Conservation (phyloP, 352 stramenopile genomes). For the Phytophthora melonis region DNA sequence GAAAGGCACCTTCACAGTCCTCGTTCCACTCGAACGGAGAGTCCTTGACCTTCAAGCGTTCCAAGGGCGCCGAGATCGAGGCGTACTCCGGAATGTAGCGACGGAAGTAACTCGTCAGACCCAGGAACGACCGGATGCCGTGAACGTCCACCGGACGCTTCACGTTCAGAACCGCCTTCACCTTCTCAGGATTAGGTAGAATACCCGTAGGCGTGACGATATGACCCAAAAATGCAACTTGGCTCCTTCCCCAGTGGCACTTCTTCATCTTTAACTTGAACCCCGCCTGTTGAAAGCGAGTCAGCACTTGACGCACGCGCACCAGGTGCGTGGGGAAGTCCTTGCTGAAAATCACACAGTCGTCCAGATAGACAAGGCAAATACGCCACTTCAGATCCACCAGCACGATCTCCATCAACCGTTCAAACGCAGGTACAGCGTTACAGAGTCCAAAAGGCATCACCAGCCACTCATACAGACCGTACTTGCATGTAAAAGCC, state of each 20-base stretch:
- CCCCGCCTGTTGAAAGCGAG: not conserved
- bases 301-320: not conserved
- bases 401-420: not conserved
- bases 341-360: constrained; percentile 12
- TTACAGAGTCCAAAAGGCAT: too few relatives aligned
- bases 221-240: constrained; percentile 6
- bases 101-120: constrained; percentile 5
- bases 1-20: constrained; percentile 9
- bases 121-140: not conserved
- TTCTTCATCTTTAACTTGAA: constrained; percentile 20
- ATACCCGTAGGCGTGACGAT: not conserved
- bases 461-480: too few relatives aligned
- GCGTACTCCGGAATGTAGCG: constrained; percentile 12
- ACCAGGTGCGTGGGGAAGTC: constrained; percentile 10
- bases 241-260: constrained; percentile 8
- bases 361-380: constrained; percentile 9
- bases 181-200: constrained; percentile 10
- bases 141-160: not conserved
- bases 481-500: too few relatives aligned
- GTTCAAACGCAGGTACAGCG: too few relatives aligned
- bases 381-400: not conserved
- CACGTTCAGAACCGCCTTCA: constrained; percentile 12
- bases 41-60: constrained; percentile 10
- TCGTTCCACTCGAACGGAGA: not conserved
- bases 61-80: not conserved